Conservation (phyloP, 2,329 filamentous ascomycete genomes). For the Botryosphaeria dothidea region DNA sequence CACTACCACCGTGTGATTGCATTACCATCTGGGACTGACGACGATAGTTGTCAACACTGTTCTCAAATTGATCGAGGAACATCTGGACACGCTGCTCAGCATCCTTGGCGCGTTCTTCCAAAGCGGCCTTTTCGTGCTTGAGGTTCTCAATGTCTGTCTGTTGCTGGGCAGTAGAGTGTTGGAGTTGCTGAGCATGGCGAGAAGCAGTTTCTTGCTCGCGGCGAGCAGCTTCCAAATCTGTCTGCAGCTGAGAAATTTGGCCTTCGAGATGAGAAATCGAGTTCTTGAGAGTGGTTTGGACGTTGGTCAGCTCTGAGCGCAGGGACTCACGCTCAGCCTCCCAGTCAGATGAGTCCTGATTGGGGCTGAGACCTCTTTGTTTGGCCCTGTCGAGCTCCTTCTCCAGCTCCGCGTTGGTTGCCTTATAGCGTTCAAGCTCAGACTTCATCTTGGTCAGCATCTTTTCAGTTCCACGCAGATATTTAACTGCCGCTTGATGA, state of each 20-base stretch:
- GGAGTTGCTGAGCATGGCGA: conserved; percentile 52
- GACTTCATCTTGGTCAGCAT: conserved; percentile 99
- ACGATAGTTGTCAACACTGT: conserved; percentile 91
- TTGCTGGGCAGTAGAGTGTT: conserved; percentile 54
- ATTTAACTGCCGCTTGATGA: conserved; percentile 96
- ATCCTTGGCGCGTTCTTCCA: conserved; percentile 83
- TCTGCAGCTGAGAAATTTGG: conserved; percentile 67
- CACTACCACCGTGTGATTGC: neutral
- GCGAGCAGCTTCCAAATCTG: conserved; percentile 67
- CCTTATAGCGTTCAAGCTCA: conserved; percentile 89
- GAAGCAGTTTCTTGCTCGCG: conserved; percentile 69
- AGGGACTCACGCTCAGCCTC: conserved; percentile 71
- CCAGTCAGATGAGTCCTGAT: conserved; percentile 62
- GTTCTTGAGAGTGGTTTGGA: conserved; percentile 68
- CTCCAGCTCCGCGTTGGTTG: conserved; percentile 79
- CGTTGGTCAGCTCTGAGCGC: conserved; percentile 65
- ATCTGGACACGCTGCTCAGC: conserved; percentile 92
- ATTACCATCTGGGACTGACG: conserved; percentile 60
- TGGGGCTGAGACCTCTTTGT: conserved; percentile 39
- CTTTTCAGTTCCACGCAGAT: conserved; percentile 97
- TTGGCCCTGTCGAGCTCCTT: conserved; percentile 68
- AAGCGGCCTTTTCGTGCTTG: conserved; percentile 74
- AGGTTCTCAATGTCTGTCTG: conserved; percentile 76
- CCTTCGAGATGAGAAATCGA: conserved; percentile 69
- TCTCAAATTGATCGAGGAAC: conserved; percentile 90